These are phyloP conservation scores for Aspergillus unguis DNA, from an alignment of 2,329 filamentous ascomycete species.

Conservation along the genomic window DNA sequence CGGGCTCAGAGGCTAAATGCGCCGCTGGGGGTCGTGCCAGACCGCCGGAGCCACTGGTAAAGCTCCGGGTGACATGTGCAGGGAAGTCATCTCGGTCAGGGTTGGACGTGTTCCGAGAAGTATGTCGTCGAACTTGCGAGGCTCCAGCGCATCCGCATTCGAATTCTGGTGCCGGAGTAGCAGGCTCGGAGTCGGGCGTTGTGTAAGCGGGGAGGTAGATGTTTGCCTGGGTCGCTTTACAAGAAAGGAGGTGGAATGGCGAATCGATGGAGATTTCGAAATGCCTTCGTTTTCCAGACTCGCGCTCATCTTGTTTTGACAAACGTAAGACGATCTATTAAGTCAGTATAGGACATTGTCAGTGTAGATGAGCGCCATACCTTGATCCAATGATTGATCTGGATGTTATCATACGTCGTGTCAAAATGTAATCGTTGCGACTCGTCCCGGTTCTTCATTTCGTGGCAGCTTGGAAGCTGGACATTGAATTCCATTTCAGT, in stretches of 20 bases:
- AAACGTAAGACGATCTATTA: conserved; percentile 83
- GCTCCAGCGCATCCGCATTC: conserved; percentile 68
- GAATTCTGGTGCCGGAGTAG: conserved; percentile 54
- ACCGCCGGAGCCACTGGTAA: conserved; percentile 39
- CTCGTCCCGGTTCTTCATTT: conserved; percentile 71
- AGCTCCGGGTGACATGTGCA: conserved; percentile 32
- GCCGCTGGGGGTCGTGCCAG: conserved; percentile 49
- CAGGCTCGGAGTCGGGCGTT: conserved; percentile 50
- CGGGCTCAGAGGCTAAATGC: conserved; percentile 48
- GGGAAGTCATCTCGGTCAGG: conserved; percentile 31
- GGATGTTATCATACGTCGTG: conserved; percentile 89
- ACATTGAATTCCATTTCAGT: conserved; percentile 95
- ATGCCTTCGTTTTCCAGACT: conserved; percentile 75
- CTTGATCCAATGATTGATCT: conserved; percentile 96
- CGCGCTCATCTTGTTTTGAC: conserved; percentile 74
- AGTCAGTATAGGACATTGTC: conserved; percentile 6
- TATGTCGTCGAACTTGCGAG: conserved; percentile 40
- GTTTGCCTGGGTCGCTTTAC: conserved; percentile 87
- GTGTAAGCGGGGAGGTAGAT: conserved; percentile 80
- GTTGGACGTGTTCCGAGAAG: conserved; percentile 21
- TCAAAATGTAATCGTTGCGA: conserved; percentile 73
- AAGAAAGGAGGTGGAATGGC: conserved; percentile 88
- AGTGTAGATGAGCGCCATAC: conserved; percentile 42
- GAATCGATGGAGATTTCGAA: conserved; percentile 97
- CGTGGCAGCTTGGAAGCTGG: conserved; percentile 82